Percentiles rank a stretch among this genome's conserved stretches.
Evolutionary conservation across 305 asterid species (phyloP).

Genomic region (Salvia sclarea): DNA sequence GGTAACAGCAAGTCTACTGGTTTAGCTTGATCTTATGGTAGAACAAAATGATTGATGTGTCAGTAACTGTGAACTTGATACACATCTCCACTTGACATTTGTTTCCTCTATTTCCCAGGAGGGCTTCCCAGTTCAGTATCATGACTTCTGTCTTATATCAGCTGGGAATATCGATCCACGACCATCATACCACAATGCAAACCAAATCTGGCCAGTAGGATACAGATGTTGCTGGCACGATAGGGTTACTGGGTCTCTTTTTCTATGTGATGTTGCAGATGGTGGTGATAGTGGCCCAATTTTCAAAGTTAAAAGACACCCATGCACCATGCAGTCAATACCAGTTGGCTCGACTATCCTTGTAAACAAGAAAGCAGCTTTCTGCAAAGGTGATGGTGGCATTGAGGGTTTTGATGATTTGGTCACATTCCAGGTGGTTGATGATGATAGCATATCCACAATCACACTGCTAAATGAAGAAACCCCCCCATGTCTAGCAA

Average conservation of each 20-base stretch:
- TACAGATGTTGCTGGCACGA: constrained; percentile 95
- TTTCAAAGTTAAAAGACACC: constrained; percentile 71
- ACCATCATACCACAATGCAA: constrained; percentile 60
- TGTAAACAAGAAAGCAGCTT: constrained; percentile 39
- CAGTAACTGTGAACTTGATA: constrained; percentile 12
- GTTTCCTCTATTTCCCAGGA: constrained; percentile 52
- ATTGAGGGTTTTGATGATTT: constrained; percentile 41
- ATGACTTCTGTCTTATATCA: constrained; percentile 78
- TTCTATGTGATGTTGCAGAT: constrained; percentile 74
- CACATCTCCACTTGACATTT: constrained; percentile 15
- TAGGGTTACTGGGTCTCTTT: constrained; percentile 84
- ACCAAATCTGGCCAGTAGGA: constrained; percentile 93
- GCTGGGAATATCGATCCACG: constrained; percentile 77
- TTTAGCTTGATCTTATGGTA: constrained; percentile 14
- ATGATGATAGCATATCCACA: constrained; percentile 69
- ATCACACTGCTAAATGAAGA: constrained; percentile 67
- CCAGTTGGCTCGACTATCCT: constrained; percentile 72
- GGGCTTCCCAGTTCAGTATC: constrained; percentile 84
- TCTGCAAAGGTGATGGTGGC: constrained; percentile 46
- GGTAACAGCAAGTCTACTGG: neutral
- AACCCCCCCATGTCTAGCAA: constrained; percentile 64
- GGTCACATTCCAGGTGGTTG: constrained; percentile 44
- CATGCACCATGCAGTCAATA: constrained; percentile 67
- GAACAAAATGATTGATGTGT: constrained; percentile 15
- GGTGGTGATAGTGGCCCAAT: constrained; percentile 90